phyloP scores from a whole-genome alignment of 2,329 filamentous ascomycete species.

The Scedosporium boydii region DNA sequence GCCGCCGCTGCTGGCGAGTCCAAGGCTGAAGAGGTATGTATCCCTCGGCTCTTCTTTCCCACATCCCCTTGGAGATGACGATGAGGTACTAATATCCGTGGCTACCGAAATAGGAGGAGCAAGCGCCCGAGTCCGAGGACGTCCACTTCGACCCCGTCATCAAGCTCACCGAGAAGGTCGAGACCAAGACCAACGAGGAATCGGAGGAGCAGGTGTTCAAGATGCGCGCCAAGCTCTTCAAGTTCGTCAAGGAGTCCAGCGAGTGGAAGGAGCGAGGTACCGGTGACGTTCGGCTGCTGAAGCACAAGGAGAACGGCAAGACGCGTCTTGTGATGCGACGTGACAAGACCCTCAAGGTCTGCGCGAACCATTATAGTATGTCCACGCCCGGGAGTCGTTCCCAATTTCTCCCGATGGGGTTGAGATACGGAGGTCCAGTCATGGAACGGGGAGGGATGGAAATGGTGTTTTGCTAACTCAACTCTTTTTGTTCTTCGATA shows the following conservation, averaged over 20 bases:
- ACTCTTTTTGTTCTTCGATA: slow-evolving; percentile 22
- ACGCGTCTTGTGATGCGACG: slow-evolving; percentile 95
- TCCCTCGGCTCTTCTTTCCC: not conserved
- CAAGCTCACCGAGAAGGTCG: slow-evolving; percentile 91
- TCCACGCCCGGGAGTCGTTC: not conserved
- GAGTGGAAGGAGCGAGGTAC: slow-evolving; percentile 99
- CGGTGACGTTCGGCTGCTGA: slow-evolving; percentile 89
- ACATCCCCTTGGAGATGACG: not conserved
- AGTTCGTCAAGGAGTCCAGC: slow-evolving; percentile 81
- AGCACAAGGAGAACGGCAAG: slow-evolving; percentile 99
- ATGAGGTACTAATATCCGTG: not conserved
- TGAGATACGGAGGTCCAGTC: no score
- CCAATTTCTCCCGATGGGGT: no score
- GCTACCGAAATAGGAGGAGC: slow-evolving; percentile 41
- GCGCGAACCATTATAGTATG: slow-evolving; percentile 99
- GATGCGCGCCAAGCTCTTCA: slow-evolving; percentile 99
- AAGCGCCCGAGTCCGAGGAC: slow-evolving; percentile 78
- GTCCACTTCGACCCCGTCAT: slow-evolving; percentile 97
- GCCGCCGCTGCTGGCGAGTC: slow-evolving; percentile 38
- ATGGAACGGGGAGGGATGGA: no score
- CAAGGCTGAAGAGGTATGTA: slow-evolving; percentile 42
- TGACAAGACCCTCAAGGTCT: slow-evolving; percentile 99
- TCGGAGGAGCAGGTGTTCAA: slow-evolving; percentile 96
- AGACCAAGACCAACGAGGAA: slow-evolving; percentile 97
- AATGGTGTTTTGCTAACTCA: not conserved